Percentiles rank a stretch among this genome's conserved stretches.
Evolutionary conservation across 441 rosid species (phyloP).

Genomic region (Euphorbia corollata): DNA sequence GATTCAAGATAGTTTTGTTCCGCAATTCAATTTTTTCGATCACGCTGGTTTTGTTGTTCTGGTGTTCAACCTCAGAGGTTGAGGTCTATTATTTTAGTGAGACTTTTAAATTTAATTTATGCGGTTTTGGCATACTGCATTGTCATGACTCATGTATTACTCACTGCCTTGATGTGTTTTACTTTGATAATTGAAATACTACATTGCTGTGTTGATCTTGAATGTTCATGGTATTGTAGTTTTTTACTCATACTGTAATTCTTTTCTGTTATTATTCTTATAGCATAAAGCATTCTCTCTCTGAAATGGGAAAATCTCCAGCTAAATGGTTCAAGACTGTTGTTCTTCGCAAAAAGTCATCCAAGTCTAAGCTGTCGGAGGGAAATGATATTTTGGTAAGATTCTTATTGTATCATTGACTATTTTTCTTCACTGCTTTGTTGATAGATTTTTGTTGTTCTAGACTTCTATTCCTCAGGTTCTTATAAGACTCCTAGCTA

Average conservation of each 20-base stretch:
- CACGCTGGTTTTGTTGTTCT: neutral
- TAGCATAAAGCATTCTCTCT: neutral
- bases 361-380: conserved; percentile 57
- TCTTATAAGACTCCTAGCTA: neutral
- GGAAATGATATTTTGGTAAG: conserved; percentile 24
- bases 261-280: neutral
- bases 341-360: conserved; percentile 62
- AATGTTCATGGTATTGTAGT: neutral
- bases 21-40: neutral
- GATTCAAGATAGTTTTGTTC: neutral
- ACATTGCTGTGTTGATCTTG: neutral
- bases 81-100: neutral
- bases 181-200: neutral
- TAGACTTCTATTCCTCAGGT: neutral
- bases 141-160: neutral
- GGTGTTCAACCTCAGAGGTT: neutral
- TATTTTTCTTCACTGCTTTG: neutral
- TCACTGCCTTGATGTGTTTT: neutral
- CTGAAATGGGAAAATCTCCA: conserved; percentile 49
- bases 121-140: neutral
- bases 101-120: conserved; percentile 1
- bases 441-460: neutral
- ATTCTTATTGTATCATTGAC: neutral
- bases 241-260: conserved; percentile 1
- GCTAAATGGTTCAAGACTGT: conserved; percentile 60